Percentiles rank a stretch among this genome's conserved stretches.
phyloP scores from a whole-genome alignment of 305 asterid genomes.

The Fraxinus platypoda region DNA sequence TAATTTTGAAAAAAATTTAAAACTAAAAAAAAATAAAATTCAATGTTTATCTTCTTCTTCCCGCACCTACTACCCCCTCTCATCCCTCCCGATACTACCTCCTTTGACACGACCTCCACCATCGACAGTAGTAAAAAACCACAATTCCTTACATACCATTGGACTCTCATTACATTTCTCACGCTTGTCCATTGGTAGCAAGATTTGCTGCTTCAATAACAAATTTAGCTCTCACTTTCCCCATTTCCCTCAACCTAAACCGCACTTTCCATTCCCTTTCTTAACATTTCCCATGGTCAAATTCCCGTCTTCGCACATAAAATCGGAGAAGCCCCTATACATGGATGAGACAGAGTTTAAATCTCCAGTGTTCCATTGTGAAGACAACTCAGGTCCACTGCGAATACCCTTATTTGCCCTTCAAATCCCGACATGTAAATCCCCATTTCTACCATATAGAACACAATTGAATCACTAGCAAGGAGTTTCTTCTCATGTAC shows the following conservation, averaged over 20 bases:
- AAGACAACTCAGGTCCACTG: conserved; percentile 43
- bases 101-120: too few relatives aligned
- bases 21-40: too few relatives aligned
- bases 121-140: too few relatives aligned
- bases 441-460: conserved; percentile 1
- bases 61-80: too few relatives aligned
- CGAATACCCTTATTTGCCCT: conserved; percentile 68
- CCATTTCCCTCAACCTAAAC: conserved; percentile 36
- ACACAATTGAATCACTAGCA: conserved; percentile 64
- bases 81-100: too few relatives aligned
- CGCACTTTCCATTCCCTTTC: conserved; percentile 35
- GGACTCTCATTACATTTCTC: conserved; percentile 58
- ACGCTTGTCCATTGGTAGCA: conserved; percentile 57
- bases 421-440: conserved; percentile 68
- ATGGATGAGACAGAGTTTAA: conserved; percentile 30
- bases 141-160: conserved; percentile 55
- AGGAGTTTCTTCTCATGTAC: conserved; percentile 31
- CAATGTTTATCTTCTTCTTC: too few relatives aligned
- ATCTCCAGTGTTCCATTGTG: conserved; percentile 58
- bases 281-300: conserved; percentile 29
- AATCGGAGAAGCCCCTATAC: conserved; percentile 45
- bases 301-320: conserved; percentile 42
- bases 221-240: conserved; percentile 46
- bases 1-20: too few relatives aligned
- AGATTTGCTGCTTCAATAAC: conserved; percentile 63